These are phyloP conservation scores for Apophysomyces trapeziformis DNA, from an alignment of 371 early-diverging fungal genomes.

Conservation along the genomic window DNA sequence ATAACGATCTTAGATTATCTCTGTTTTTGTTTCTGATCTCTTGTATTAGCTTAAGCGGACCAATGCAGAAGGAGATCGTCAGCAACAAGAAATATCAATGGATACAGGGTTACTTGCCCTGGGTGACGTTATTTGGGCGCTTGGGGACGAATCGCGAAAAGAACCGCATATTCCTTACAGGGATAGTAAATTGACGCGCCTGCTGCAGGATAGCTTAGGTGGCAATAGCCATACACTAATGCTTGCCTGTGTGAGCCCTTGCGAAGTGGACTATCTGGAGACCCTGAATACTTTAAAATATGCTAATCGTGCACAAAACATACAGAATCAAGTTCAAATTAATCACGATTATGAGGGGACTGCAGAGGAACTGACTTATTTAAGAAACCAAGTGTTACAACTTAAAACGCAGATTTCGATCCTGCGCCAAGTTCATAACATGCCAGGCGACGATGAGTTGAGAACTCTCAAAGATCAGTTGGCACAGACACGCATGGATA, in stretches of 20 bases:
- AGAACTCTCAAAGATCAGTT: conserved; percentile 41
- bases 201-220: conserved; percentile 95
- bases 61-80: conserved; percentile 86
- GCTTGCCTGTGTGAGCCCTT: conserved; percentile 86
- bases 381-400: conserved; percentile 61
- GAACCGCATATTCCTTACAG: conserved; percentile 87
- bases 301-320: conserved; percentile 79
- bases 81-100: conserved; percentile 95
- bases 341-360: conserved; percentile 15
- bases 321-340: conserved; percentile 65
- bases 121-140: conserved; percentile 96
- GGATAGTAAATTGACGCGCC: conserved; percentile 89
- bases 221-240: conserved; percentile 88
- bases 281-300: conserved; percentile 88
- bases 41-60: conserved; percentile 80
- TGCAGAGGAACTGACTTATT: conserved; percentile 52
- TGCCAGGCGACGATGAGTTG: conserved; percentile 37
- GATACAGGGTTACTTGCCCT: conserved; percentile 95
- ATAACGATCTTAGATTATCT: neutral
- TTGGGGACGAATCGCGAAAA: conserved; percentile 78
- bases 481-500: conserved; percentile 38
- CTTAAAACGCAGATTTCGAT: conserved; percentile 58
- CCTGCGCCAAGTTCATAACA: conserved; percentile 28
- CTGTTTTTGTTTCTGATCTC: neutral
- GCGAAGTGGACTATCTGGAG: conserved; percentile 75